Conservation (phyloP, 1,139 yeast genomes). For the Hemisphaericaspora xylanilytica region DNA sequence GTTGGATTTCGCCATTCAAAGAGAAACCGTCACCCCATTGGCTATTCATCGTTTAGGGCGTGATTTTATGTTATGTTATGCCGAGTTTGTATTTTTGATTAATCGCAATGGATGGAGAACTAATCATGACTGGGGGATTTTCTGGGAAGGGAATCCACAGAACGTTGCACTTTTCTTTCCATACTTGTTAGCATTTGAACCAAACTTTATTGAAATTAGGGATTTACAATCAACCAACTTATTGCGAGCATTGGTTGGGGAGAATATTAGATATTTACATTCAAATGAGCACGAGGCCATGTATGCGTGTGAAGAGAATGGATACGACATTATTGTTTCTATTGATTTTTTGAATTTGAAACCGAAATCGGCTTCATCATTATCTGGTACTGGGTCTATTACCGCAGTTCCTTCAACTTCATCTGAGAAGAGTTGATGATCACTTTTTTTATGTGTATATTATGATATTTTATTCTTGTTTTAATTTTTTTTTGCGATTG, state of each 20-base stretch:
- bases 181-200: constrained; percentile 85
- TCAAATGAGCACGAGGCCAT: constrained; percentile 91
- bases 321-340: constrained; percentile 87
- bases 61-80: constrained; percentile 82
- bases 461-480: neutral
- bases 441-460: neutral
- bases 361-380: constrained; percentile 23
- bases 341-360: constrained; percentile 71
- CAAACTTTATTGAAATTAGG: constrained; percentile 85
- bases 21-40: constrained; percentile 78
- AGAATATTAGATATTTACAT: constrained; percentile 83
- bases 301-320: constrained; percentile 89
- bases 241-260: constrained; percentile 89
- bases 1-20: constrained; percentile 87
- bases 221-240: constrained; percentile 86
- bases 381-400: neutral
- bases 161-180: constrained; percentile 94
- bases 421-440: neutral
- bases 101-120: constrained; percentile 97
- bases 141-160: constrained; percentile 97
- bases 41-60: constrained; percentile 88
- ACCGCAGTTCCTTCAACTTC: neutral
- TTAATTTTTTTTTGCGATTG: too few relatives aligned
- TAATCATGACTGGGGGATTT: constrained; percentile 88
- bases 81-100: constrained; percentile 92